Conservation (phyloP, 208 protist genomes). For the Leishmania martiniquensis region DNA sequence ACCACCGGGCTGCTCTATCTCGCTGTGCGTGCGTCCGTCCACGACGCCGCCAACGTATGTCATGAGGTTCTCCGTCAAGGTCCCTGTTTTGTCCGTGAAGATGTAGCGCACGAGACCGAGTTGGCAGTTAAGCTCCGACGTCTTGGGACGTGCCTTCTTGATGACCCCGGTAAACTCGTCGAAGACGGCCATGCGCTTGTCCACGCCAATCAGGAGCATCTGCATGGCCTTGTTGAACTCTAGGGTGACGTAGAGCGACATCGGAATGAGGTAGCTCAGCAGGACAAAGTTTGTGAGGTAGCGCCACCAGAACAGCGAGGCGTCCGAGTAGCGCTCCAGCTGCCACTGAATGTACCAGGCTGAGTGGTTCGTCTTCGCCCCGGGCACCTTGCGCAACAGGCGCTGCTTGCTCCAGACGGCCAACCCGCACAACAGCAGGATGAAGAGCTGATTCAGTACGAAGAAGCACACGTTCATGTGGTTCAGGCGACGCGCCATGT, state of each 20-base stretch:
- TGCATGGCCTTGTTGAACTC: conserved; percentile 90
- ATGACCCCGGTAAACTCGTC: conserved; percentile 65
- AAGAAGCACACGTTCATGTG: conserved; percentile 80
- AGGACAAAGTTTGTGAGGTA: conserved; percentile 90
- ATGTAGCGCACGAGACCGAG: conserved; percentile 85
- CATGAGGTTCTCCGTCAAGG: conserved; percentile 92
- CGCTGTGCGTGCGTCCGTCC: conserved; percentile 47
- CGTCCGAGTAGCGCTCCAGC: conserved; percentile 45
- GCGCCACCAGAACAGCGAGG: conserved; percentile 59
- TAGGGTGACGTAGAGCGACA: conserved; percentile 90
- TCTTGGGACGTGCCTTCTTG: conserved; percentile 69
- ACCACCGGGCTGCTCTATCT: conserved; percentile 60
- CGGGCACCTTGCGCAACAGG: conserved; percentile 32
- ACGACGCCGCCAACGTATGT: conserved; percentile 75
- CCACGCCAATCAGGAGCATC: conserved; percentile 72
- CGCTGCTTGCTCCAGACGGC: conserved; percentile 45
- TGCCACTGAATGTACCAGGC: conserved; percentile 80
- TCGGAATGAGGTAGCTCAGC: conserved; percentile 83
- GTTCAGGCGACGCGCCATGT: conserved; percentile 75
- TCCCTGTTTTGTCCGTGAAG: conserved; percentile 94
- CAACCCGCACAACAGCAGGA: conserved; percentile 61
- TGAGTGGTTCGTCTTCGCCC: conserved; percentile 25
- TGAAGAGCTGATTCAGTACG: conserved; percentile 60
- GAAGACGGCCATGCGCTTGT: conserved; percentile 76
- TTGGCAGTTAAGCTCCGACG: conserved; percentile 88